Evolutionary conservation across 768 basidiomycete genomes (phyloP).

Genomic region (Hygrocybe coccinea): DNA sequence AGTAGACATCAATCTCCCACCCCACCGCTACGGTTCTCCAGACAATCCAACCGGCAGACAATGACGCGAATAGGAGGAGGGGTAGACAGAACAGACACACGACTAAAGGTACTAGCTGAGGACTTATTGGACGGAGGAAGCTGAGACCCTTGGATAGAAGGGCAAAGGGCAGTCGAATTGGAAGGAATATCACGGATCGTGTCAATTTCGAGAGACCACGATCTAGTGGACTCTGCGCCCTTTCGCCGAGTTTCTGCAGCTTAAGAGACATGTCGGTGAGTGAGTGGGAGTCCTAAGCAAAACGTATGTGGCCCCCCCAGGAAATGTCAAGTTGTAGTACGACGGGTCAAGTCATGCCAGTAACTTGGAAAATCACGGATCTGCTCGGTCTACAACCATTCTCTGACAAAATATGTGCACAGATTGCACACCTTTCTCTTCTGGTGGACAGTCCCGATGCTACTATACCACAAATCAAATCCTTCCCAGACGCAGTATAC

Average conservation of each 20-base stretch:
- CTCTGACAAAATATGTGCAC: conserved; percentile 40
- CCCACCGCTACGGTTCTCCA: conserved; percentile 67
- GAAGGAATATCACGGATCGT: background rate
- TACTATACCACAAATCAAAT: conserved; percentile 60
- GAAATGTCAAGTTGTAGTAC: too few species aligned
- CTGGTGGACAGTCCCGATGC: conserved; percentile 17
- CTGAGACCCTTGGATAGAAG: conserved; percentile 23
- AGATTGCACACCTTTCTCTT: conserved; percentile 36
- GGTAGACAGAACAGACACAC: conserved; percentile 63
- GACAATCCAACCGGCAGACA: conserved; percentile 66
- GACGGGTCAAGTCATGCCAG: background rate
- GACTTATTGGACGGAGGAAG: conserved; percentile 48
- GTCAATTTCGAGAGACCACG: background rate
- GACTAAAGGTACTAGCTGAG: conserved; percentile 60
- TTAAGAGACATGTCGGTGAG: background rate
- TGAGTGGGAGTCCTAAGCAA: too few species aligned
- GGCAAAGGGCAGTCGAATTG: conserved; percentile 8
- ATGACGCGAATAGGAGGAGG: conserved; percentile 52
- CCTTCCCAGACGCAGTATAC: conserved; percentile 80
- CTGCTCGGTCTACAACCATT: conserved; percentile 53
- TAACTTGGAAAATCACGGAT: conserved; percentile 17
- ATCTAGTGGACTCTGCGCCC: too few species aligned
- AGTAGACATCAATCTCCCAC: conserved; percentile 64
- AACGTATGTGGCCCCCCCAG: too few species aligned
- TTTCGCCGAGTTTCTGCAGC: too few species aligned